Percentiles rank a stretch among this genome's conserved stretches.
These are phyloP conservation scores for Solanum appendiculatum DNA, from an alignment of 257 asterid genomes.

Conservation along the genomic window DNA sequence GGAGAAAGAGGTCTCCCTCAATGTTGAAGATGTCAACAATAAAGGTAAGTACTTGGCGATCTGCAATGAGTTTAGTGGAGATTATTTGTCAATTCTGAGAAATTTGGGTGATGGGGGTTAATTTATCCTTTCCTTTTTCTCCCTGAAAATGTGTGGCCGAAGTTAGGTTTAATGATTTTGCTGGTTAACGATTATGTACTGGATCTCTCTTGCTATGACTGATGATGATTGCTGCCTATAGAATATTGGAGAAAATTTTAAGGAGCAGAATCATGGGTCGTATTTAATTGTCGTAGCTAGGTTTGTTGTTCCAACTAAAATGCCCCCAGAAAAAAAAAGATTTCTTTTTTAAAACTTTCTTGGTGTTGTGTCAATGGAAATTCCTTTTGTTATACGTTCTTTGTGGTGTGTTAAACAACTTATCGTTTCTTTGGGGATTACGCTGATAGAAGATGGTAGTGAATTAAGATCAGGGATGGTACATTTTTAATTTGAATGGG, in stretches of 20 bases:
- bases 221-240: background rate
- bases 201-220: background rate
- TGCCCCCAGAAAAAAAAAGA: background rate
- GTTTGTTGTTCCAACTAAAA: background rate
- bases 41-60: conserved; percentile 33
- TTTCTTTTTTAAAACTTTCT: background rate
- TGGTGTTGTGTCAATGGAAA: background rate
- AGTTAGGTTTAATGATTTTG: background rate
- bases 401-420: background rate
- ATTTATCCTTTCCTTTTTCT: background rate
- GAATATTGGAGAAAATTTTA: background rate
- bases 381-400: background rate
- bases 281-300: background rate
- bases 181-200: background rate
- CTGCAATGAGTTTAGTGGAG: background rate
- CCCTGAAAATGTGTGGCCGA: background rate
- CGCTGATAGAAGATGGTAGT: background rate
- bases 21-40: conserved; percentile 43
- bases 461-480: background rate
- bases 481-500: background rate
- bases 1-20: conserved; percentile 12
- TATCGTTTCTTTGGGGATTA: background rate
- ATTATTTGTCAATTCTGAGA: background rate
- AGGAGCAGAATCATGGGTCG: background rate
- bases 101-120: background rate